These are phyloP conservation scores for Coemansia sp. DNA, from an alignment of 192 early-diverging fungal genomes.

Conservation along the genomic window DNA sequence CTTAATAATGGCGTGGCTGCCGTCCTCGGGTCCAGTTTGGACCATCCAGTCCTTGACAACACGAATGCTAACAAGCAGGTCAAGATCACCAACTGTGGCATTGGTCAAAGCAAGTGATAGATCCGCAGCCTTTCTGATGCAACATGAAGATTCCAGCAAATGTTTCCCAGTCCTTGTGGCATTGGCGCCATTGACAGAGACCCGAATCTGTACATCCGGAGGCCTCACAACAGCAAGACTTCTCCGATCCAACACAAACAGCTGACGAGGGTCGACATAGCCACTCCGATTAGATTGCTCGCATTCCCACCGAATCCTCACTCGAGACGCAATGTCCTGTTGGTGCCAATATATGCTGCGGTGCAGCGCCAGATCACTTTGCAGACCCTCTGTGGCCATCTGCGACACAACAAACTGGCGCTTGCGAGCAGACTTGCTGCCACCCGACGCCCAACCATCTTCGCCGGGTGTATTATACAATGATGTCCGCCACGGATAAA, in stretches of 20 bases:
- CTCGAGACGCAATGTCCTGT: conserved; percentile 27
- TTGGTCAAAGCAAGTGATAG: conserved; percentile 21
- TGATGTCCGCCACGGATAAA: conserved; percentile 40
- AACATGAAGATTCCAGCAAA: conserved; percentile 16
- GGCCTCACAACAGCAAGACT: conserved; percentile 18
- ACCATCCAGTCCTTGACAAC: neutral
- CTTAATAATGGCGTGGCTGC: neutral
- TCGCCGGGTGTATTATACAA: neutral
- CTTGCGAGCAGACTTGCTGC: neutral
- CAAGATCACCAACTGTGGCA: neutral
- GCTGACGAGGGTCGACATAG: conserved; percentile 29
- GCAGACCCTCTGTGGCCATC: conserved; percentile 6
- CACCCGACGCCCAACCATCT: conserved; percentile 18
- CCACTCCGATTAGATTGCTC: conserved; percentile 23
- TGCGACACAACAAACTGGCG: conserved; percentile 46
- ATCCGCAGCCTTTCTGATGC: neutral
- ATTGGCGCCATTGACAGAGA: conserved; percentile 8
- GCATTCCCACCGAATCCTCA: conserved; percentile 35
- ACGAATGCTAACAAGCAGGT: conserved; percentile 7
- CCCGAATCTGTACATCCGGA: conserved; percentile 3
- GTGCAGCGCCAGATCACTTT: conserved; percentile 6
- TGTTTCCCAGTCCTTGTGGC: conserved; percentile 9
- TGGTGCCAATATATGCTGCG: conserved; percentile 32
- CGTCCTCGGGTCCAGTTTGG: neutral
- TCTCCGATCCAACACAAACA: conserved; percentile 11